Evolutionary conservation across 495 filamentous ascomycete species (phyloP), one percentile per base, ranked within the genome.

Genomic region (Xylaria sp.): DNA sequence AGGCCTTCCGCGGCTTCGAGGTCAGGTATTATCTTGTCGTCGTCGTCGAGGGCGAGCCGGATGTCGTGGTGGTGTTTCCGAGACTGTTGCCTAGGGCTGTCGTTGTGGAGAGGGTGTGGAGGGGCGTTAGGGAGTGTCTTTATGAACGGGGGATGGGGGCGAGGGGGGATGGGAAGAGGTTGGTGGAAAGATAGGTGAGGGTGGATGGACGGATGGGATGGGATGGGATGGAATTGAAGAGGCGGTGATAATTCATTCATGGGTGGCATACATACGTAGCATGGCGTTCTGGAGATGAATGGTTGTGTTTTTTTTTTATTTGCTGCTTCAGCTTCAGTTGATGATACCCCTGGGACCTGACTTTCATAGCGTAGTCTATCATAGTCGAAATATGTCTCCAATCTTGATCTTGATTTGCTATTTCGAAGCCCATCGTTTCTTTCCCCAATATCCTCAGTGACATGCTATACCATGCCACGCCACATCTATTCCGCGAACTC

Each of bases 1-100:
- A 99, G 80, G 96, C 95, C 41, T 98, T 98, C 82, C 89, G 88
- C 70, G 95, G 96, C 50, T 97, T 97, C 78, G 93, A 94, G 80
- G 95, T 98, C 59, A 84, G 91, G 66, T 97, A 93, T 78, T 97
- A 97, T 80, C 83, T 99, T 17, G 89, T 91, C 12, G 92, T 98
- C 14, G 90, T 97, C 72, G 95, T 98, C 59, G 92, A 97, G 76
- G 95, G 92, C 46, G 96, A 98, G 82, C 88, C 90, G 68, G 90
- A 93, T 65, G 88, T 96, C 17, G 91, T 97, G 12, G 95, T 99
- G 37, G 94, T 98, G 5, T 99, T 98, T 80, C 96, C 95, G 80
- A 88, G 88, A 67, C 79, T 97, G 67, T 77, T 97, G 65, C 93
- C 93, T 0, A 85, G 88, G 55, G 84, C 90, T 64, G 82, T 81